Base-by-base conservation (phyloP, 148 eudicot species). In the Fallopia convolvulus region DNA sequence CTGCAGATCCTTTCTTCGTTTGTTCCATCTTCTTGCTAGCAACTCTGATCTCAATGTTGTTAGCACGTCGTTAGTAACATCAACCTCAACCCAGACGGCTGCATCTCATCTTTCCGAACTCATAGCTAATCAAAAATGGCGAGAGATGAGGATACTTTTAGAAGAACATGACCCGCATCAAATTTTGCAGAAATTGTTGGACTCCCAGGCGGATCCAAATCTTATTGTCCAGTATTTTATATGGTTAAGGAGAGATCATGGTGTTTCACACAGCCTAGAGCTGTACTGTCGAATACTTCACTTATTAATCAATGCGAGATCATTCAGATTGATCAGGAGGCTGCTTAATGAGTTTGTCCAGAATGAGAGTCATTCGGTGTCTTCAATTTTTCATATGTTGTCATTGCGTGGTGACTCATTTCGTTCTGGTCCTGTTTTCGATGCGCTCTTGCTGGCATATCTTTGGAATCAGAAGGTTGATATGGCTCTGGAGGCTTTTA, bases 401-500 rank as follows among this genome's bases (percentile, higher is more conserved):
- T 79, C 82, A 3, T 32, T 48, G 56, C 46, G 10, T 36, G 89
- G 80, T 52, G 68, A 82, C 42, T 75, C 83, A 65, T 79, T 87
- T 68, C 81, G 20, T 8, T 83, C 80, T 82, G 83, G 81, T 18
- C 58, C 90, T 15, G 46, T 92, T 75, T 82, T 86, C 72, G 97
- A 90, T 79, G 84, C 89, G 89, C 78, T 92, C 79, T 76, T 90
- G 17, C 80, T 81, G 47, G 80, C 87, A 5, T 88, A 79, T 81
- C 88, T 86, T 77, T 56, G 36, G 36, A 81, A 79, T 85, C 72
- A 23, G 13, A 83, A 85, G 70, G 50, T 81, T 50, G 91, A 80
- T 76, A 78, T 87, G 79, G 94, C 88, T 0, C 44, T 87, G 32
- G 94, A 89, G 80, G 91, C 85, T 6, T 87, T 89, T 81, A 77